Evolutionary conservation across 148 eudicot species (phyloP), one percentile per base, ranked within the genome.

Genomic region (Camellia granthamiana): DNA sequence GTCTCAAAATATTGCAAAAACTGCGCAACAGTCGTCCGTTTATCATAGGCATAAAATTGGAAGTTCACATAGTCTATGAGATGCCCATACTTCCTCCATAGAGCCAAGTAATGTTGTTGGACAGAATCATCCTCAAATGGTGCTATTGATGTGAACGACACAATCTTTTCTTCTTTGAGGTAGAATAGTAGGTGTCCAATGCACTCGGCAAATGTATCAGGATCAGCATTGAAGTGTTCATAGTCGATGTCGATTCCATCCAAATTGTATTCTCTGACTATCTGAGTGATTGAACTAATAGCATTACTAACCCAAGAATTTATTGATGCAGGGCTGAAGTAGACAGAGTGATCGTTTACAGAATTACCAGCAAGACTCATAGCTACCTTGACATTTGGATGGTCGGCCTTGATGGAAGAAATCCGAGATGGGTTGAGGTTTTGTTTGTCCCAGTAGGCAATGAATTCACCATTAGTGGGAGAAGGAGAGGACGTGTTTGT

Each of bases 191-290:
- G 81, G 49, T 58, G 62, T 42, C 83, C 83, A 7, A 84, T 75
- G 77, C 81, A 80, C 43, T 85, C 80, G 15, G 79, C 78, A 42
- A 79, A 82, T 42, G 81, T 82, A 42, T 82, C 72, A 7, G 85
- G 81, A 68, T 85, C 85, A 14, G 76, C n/a, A 14, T 19, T 49
- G 83, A 85, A 85, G 47, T 82, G 83, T 52, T 85, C 83, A n/a
- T 85, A 79, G 74, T 85, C 83, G 14, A 85, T 75, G 58, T 82
- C 88, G 3, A 85, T 82, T 10, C 83, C 81, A 16, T 80, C 83
- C 14, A 82, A 63, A 51, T 77, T 60, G 54, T 79, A 82, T 30
- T 82, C 51, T 46, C 44, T 42, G 6, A 67, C 80, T 12, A 82
- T 79, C 21, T 51, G 10, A 0, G 78, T 79, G 42, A 82, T 76